Evolutionary conservation across 306 rosid genomes (phyloP), one percentile per base, ranked within the genome.

Genomic region (Heteromeles arbutifolia): DNA sequence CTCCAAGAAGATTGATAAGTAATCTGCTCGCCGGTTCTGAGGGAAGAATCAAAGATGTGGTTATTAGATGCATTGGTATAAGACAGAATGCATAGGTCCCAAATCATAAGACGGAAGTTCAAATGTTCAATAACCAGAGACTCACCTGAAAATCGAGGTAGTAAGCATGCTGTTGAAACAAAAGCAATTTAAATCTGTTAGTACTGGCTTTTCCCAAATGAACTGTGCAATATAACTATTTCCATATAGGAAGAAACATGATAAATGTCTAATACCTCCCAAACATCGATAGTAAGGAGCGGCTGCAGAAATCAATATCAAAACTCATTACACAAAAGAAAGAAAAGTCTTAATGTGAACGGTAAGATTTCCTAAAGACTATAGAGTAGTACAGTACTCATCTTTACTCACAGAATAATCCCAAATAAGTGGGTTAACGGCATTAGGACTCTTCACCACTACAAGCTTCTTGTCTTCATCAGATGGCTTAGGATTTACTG

Each of bases 121-220:
- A 11, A 22, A 76, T 81, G 67, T 29, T 78, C 66, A 44, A 31
- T 70, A 66, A 78, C 72, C 44, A 9, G 32, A 53, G 77, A 1
- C 89, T 93, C 68, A 94, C 98, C 96, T 82, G 91, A 83, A 79
- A 90, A 75, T 94, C 97, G 5, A 94, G 90, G 89, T 87, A 94
- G 90, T 90, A 91, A 78, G 98, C 91, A 85, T 94, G 98, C 98
- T 91, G 97, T 58, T 66, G 74, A 79, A 34, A 83, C 74, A 81
- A 76, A 85, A 39, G 25, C 74, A 73, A 74, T 18, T 44, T 26
- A 22, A 77, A 65, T 48, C 7, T 31, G 62, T 69, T 25, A 78
- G 50, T 56, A 79, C 79, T 48, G 19, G 37, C 26, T 73, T 43
- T 73, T 70, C 13, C 24, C 32, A 48, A 32, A 31, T 37, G 43